A percentile compares a stretch with the other conserved stretches of the same genome.
Evolutionary conservation across 306 rosid species (phyloP).

Genomic region (Prunus padus): DNA sequence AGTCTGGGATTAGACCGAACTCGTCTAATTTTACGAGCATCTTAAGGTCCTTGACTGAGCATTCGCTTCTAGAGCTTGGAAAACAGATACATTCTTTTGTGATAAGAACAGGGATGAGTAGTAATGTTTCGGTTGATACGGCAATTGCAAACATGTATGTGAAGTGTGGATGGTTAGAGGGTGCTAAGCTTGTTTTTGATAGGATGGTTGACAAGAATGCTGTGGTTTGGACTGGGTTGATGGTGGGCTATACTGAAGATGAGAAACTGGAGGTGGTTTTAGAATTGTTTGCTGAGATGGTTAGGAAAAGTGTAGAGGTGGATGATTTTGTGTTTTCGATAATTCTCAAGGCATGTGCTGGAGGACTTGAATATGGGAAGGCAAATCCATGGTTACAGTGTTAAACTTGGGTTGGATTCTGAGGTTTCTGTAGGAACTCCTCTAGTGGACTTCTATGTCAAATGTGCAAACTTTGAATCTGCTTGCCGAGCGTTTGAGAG

Average conservation of each 20-base stretch:
- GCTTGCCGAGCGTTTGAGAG: constrained; percentile 48
- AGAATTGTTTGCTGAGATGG: constrained; percentile 45
- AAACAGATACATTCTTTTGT: constrained; percentile 50
- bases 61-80: constrained; percentile 39
- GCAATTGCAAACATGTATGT: constrained; percentile 51
- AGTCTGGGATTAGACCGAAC: constrained; percentile 36
- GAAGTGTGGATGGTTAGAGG: constrained; percentile 57
- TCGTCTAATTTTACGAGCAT: constrained; percentile 43
- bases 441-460: constrained; percentile 55
- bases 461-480: constrained; percentile 47
- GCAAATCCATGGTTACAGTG: constrained; percentile 47
- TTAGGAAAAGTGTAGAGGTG: constrained; percentile 40
- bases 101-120: constrained; percentile 40
- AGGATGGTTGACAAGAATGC: constrained; percentile 44
- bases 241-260: constrained; percentile 56
- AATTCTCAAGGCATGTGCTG: constrained; percentile 55
- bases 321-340: constrained; percentile 60
- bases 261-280: constrained; percentile 35
- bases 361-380: constrained; percentile 42
- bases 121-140: constrained; percentile 33
- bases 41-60: constrained; percentile 34
- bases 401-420: constrained; percentile 57
- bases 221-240: constrained; percentile 60
- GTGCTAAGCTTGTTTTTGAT: constrained; percentile 44
- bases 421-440: constrained; percentile 70